These are phyloP conservation scores for Aureobasidium sp. DNA, from an alignment of 2,329 filamentous ascomycete genomes.

Conservation along the genomic window DNA sequence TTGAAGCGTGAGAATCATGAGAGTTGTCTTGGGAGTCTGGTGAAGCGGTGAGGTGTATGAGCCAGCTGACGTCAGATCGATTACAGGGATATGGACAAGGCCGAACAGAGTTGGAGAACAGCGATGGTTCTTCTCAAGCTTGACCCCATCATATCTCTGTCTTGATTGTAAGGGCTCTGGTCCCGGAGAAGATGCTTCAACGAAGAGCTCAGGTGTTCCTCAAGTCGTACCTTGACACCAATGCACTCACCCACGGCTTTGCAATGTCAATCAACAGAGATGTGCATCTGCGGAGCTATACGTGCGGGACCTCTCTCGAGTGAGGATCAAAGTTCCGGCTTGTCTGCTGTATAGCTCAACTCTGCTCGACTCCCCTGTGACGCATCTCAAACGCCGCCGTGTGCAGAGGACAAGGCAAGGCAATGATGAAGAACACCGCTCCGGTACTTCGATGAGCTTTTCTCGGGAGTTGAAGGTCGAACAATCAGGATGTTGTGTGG, in stretches of 20 bases:
- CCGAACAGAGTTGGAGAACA: neutral
- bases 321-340: slow-evolving; percentile 93
- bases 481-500: slow-evolving; percentile 2
- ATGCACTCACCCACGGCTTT: slow-evolving; percentile 7
- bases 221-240: neutral
- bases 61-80: slow-evolving; percentile 10
- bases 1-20: slow-evolving; percentile 13
- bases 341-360: slow-evolving; percentile 50
- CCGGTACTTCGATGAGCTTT: slow-evolving; percentile 4
- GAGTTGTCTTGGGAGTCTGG: slow-evolving; percentile 16
- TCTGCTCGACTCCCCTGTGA: slow-evolving; percentile 16
- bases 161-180: neutral
- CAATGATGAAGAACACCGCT: slow-evolving; percentile 12
- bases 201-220: neutral
- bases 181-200: neutral
- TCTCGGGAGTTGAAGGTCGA: slow-evolving; percentile 3
- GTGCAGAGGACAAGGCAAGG: neutral
- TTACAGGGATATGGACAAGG: slow-evolving; percentile 12
- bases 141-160: neutral
- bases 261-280: slow-evolving; percentile 17
- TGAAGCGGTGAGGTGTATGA: slow-evolving; percentile 19
- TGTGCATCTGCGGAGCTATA: slow-evolving; percentile 20
- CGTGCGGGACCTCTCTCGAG: slow-evolving; percentile 73
- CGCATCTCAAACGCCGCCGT: slow-evolving; percentile 11
- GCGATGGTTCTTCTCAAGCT: slow-evolving; percentile 19